These are phyloP conservation scores for Pouteria glomerata DNA, from an alignment of 148 eudicot genomes.

Conservation along the genomic window DNA sequence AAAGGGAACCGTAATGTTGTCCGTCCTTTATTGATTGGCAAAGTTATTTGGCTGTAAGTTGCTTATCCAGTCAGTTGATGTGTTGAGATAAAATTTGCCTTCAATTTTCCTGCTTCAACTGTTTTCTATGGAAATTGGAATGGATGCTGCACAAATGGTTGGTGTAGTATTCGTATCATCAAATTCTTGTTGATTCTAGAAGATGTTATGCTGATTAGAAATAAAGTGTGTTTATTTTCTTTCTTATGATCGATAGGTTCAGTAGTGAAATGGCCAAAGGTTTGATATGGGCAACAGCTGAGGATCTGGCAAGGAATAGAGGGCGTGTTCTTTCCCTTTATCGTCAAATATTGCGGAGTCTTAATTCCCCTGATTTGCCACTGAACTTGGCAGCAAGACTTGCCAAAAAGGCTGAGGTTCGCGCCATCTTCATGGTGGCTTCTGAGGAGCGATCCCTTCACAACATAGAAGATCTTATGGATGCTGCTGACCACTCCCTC, in stretches of 20 bases:
- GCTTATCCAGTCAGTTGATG: too few relatives aligned
- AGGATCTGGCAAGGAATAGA: constrained; percentile 22
- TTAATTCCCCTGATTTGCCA: constrained; percentile 23
- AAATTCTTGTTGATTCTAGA: background rate
- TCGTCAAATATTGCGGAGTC: constrained; percentile 22
- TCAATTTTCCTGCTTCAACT: background rate
- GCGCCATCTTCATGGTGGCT: constrained; percentile 17
- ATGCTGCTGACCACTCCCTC: constrained; percentile 19
- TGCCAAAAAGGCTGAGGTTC: constrained; percentile 21
- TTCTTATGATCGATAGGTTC: background rate
- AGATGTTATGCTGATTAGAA: background rate
- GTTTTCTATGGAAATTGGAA: background rate
- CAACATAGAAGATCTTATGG: constrained; percentile 22
- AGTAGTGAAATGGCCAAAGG: constrained; percentile 18
- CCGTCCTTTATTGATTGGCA: background rate
- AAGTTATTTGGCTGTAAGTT: background rate
- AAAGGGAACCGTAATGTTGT: background rate
- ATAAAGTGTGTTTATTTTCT: background rate
- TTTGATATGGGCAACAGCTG: constrained; percentile 23
- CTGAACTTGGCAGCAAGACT: constrained; percentile 17
- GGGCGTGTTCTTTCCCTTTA: constrained; percentile 19
- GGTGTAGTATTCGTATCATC: background rate
- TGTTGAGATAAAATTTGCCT: background rate
- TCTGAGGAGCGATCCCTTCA: constrained; percentile 20
- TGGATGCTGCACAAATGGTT: background rate